Evolutionary conservation across 352 stramenopile species (phyloP), one percentile per base, ranked within the genome.

Genomic region (Phytophthora litchii): DNA sequence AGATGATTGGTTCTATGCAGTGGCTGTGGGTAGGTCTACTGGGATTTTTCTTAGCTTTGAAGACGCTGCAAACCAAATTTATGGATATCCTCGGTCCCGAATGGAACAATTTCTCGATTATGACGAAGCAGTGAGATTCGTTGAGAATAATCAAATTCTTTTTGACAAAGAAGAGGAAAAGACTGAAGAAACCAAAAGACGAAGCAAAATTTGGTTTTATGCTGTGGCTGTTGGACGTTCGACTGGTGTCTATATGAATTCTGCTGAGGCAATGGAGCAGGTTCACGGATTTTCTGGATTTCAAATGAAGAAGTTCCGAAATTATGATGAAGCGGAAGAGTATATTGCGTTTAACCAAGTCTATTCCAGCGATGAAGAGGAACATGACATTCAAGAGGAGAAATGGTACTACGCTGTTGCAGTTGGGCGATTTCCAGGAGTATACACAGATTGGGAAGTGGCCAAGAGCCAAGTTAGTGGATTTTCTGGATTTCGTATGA

Each of bases 321-420:
- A 32, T 29, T 50, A 40, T 45, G 58, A 51, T 1, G 58, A 60
- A n/a, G 58, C 58, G 3, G 23, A 64, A 13, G 27, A 42, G 41
- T 64, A 43, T 31, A 32, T 64, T 32, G 31, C 31, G 5, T 53
- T 53, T 32, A 59, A 64, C 19, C 48, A 53, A 48, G 40, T 60
- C 4, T 52, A 59, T 29, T 64, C 40, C 7, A 53, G 48, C 27
- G 56, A 53, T n/a, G 54, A 57, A 29, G 51, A 46, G 20, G 32
- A 49, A 42, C 35, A 34, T n/a, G 49, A 54, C 8, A 36, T 40
- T n/a, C 40, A 31, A 38, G 41, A 49, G 13, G 47, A 59, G 14
- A 20, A 11, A 11, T 60, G 48, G 48, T 52, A 60, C 42, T 89
- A 88, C 62, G 79, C 79, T 0, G 81, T 89, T 17, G 78, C 79